Evolutionary conservation across 1,139 yeast genomes (phyloP).

Genomic region (Zygoascus meyerae): DNA sequence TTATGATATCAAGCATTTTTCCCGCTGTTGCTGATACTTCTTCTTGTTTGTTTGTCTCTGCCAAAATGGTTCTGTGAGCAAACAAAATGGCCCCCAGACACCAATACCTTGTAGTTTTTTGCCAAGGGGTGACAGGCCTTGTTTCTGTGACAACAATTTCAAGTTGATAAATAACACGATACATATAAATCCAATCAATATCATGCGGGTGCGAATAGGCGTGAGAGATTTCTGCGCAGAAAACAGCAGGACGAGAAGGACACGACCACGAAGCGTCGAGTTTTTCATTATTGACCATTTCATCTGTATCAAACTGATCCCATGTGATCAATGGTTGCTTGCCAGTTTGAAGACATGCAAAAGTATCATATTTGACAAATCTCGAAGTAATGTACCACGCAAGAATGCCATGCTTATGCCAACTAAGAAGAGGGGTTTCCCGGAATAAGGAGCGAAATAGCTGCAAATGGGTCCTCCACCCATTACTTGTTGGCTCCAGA

Average conservation of each 20-base stretch:
- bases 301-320: slow-evolving; percentile 1
- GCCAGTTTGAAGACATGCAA: slow-evolving; percentile 10
- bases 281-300: background rate
- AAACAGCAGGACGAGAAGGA: slow-evolving; percentile 8
- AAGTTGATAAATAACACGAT: background rate
- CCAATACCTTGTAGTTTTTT: slow-evolving; percentile 3
- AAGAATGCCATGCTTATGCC: slow-evolving; percentile 3
- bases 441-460: slow-evolving; percentile 6
- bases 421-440: slow-evolving; percentile 2
- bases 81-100: background rate
- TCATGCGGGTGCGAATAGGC: background rate
- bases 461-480: slow-evolving; percentile 10
- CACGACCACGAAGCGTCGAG: slow-evolving; percentile 9
- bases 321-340: slow-evolving; percentile 1
- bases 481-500: slow-evolving; percentile 6
- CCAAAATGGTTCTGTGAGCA: slow-evolving; percentile 2
- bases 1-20: background rate
- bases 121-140: background rate
- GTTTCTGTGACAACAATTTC: slow-evolving; percentile 3
- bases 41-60: background rate
- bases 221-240: slow-evolving; percentile 10
- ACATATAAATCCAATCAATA: background rate
- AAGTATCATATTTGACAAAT: slow-evolving; percentile 10
- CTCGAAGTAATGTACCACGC: slow-evolving; percentile 11
- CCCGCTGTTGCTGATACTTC: background rate